These are phyloP conservation scores for Diospyros kaki DNA, from an alignment of 148 eudicot species.

Conservation along the genomic window DNA sequence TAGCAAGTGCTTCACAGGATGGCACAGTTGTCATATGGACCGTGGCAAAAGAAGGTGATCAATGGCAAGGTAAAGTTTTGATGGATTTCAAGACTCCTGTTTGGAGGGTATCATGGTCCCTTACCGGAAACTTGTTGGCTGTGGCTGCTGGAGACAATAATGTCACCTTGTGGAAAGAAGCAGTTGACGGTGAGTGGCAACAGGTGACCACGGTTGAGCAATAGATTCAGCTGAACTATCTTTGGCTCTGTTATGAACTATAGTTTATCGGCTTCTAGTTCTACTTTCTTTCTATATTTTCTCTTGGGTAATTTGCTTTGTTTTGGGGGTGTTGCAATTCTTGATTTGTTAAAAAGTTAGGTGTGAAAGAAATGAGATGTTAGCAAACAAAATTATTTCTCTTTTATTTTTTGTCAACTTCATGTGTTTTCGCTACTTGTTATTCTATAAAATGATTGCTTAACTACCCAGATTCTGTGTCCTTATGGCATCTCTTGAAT, in stretches of 20 bases:
- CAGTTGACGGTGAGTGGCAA: slow-evolving; percentile 87
- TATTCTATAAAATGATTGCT: background rate
- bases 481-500: background rate
- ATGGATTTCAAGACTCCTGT: slow-evolving; percentile 83
- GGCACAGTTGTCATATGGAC: slow-evolving; percentile 91
- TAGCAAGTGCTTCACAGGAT: slow-evolving; percentile 91
- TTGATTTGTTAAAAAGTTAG: background rate
- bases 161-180: slow-evolving; percentile 88
- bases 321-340: slow-evolving; percentile 12
- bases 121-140: slow-evolving; percentile 90
- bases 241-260: slow-evolving; percentile 5
- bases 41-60: slow-evolving; percentile 75
- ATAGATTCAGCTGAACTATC: slow-evolving; percentile 24
- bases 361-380: background rate
- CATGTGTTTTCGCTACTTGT: background rate
- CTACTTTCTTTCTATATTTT: background rate
- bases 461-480: background rate
- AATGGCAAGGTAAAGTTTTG: slow-evolving; percentile 83
- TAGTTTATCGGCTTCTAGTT: slow-evolving; percentile 3
- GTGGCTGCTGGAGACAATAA: slow-evolving; percentile 85
- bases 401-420: background rate
- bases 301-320: no score
- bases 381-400: no score
- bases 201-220: slow-evolving; percentile 70
- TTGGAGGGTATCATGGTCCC: slow-evolving; percentile 96